Percentiles rank a stretch among this genome's conserved stretches.
phyloP scores from a whole-genome alignment of 2,329 filamentous ascomycete genomes.

The Diaporthe humulicola region DNA sequence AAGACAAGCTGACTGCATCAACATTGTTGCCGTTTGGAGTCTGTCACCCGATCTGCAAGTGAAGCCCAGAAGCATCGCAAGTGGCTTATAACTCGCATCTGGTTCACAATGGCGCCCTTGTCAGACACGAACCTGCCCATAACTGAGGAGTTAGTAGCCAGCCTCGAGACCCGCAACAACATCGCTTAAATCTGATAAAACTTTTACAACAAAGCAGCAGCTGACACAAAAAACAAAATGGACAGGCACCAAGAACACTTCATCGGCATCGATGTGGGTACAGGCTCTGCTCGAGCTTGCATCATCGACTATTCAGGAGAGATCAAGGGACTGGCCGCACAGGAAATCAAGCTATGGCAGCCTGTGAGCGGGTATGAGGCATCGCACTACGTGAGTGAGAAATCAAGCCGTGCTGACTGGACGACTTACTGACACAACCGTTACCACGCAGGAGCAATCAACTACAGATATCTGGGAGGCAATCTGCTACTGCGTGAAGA shows the following conservation, averaged over 20 bases:
- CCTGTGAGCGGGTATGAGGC: conserved; percentile 72
- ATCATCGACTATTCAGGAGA: conserved; percentile 94
- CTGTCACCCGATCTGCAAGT: conserved; percentile 16
- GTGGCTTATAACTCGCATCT: conserved; percentile 4
- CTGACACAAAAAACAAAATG: conserved; percentile 24
- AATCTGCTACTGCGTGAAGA: conserved; percentile 90
- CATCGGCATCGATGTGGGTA: conserved; percentile 95
- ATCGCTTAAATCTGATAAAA: not conserved
- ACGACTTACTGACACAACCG: not conserved
- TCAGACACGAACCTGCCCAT: conserved; percentile 36
- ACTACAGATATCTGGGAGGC: conserved; percentile 97
- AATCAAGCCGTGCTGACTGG: too few relatives aligned
- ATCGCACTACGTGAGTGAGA: conserved; percentile 69
- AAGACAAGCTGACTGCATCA: conserved; percentile 26
- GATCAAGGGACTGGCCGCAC: conserved; percentile 81
- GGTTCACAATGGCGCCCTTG: conserved; percentile 25
- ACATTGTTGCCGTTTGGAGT: not conserved
- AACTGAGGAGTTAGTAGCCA: conserved; percentile 38
- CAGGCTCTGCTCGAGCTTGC: conserved; percentile 93
- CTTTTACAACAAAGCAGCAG: not conserved
- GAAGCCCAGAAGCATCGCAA: conserved; percentile 8
- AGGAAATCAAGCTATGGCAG: conserved; percentile 86
- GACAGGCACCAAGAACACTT: conserved; percentile 64
- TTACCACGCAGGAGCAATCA: conserved; percentile 84
- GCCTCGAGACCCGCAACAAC: not conserved